These are phyloP conservation scores for Coniochaeta sp. DNA, from an alignment of 2,329 filamentous ascomycete species.

Conservation along the genomic window DNA sequence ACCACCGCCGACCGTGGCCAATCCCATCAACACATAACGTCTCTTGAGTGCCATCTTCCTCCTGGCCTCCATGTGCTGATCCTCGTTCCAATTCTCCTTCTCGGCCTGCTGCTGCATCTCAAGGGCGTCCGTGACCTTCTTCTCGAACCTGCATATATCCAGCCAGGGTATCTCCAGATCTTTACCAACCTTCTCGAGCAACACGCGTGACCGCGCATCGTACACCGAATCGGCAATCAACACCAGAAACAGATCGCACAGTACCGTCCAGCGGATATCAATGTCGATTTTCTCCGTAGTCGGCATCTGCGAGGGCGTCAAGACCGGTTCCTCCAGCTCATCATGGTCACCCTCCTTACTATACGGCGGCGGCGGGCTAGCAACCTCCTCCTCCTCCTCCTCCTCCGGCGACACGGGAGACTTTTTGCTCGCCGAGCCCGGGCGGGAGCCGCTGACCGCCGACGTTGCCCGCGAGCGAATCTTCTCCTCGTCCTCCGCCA, in stretches of 20 bases:
- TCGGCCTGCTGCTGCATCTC: slow-evolving; percentile 96
- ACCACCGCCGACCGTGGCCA: slow-evolving; percentile 91
- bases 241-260: slow-evolving; percentile 91
- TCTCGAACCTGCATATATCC: slow-evolving; percentile 95
- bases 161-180: slow-evolving; percentile 80
- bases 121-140: slow-evolving; percentile 89
- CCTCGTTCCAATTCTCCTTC: slow-evolving; percentile 97
- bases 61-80: slow-evolving; percentile 83
- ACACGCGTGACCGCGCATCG: slow-evolving; percentile 75
- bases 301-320: slow-evolving; percentile 75
- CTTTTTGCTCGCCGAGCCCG: background rate
- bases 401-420: slow-evolving; percentile 11
- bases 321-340: slow-evolving; percentile 72
- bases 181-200: slow-evolving; percentile 76
- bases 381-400: slow-evolving; percentile 36
- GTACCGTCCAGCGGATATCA: slow-evolving; percentile 91
- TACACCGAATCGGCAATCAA: slow-evolving; percentile 96
- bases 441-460: slow-evolving; percentile 5
- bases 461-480: background rate
- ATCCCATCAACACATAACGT: slow-evolving; percentile 89
- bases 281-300: slow-evolving; percentile 83
- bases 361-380: slow-evolving; percentile 51
- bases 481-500: slow-evolving; percentile 44
- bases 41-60: slow-evolving; percentile 75
- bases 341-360: slow-evolving; percentile 60